Conservation (phyloP, 2,329 filamentous ascomycete genomes). For the Pseudocercospora fuligena region DNA sequence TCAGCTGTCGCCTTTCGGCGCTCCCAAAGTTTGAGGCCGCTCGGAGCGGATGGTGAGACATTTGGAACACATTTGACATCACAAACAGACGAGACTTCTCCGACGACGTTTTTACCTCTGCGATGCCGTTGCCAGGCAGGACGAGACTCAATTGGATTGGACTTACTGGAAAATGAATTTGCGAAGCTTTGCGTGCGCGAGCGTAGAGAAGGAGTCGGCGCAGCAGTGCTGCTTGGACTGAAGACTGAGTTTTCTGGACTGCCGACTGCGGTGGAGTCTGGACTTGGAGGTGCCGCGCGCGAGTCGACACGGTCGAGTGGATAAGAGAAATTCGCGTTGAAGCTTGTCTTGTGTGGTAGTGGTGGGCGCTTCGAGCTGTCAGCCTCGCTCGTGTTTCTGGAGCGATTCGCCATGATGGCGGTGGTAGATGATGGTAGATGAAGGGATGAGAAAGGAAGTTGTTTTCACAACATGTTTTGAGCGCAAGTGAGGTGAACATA, state of each 20-base stretch:
- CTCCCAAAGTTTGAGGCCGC: neutral
- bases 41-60: neutral
- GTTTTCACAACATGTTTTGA: neutral
- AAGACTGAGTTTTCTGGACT: conserved; percentile 8
- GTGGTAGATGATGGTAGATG: neutral
- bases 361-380: conserved; percentile 6
- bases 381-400: neutral
- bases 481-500: neutral
- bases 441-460: neutral
- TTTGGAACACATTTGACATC: neutral
- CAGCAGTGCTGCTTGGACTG: conserved; percentile 5
- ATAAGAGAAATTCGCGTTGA: neutral
- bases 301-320: conserved; percentile 6
- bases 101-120: neutral
- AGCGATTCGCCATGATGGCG: neutral
- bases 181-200: conserved; percentile 14
- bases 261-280: neutral
- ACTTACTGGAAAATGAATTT: conserved; percentile 10
- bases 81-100: neutral
- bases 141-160: neutral
- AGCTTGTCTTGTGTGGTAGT: conserved; percentile 6
- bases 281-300: neutral
- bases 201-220: neutral
- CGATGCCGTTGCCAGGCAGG: neutral
- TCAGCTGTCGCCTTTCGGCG: neutral